Evolutionary conservation across 129 eudicot species (phyloP), one percentile per base, ranked within the genome.

Genomic region (Ambrosia artemisiifolia): DNA sequence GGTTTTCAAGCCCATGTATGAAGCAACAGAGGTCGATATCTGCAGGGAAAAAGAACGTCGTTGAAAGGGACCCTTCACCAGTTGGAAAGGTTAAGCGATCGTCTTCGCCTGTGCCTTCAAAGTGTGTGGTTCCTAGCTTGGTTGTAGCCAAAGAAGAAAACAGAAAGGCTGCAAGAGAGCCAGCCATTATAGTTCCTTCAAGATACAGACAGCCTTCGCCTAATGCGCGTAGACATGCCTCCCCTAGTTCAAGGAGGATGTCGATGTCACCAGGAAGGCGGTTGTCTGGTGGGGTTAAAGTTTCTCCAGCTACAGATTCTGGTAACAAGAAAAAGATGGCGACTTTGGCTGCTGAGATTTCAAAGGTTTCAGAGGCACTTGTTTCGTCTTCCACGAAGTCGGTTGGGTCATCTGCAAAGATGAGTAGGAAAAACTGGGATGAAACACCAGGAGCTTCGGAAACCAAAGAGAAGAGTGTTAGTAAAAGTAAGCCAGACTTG

Each of bases 201-300:
- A 88, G 99, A 75, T 94, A 94, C 53, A 66, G 97, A 61, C 97
- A 94, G 85, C 97, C 97, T 28, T 93, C 98, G 3, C 96, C 98
- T 0, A 89, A 83, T 43, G 88, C 74, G 24, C 73, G 96, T 64
- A 83, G 79, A 75, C 91, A 75, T 57, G 88, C 92, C 1, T 82
- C 94, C 24, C 88, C 94, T 32, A 38, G 80, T 49, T 16, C 81
- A 2, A 86, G 99, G 86, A 80, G 97, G 85, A 90, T 90, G 97
- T 94, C 99, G 7, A 36, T 94, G 61, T 94, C 99, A 0, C 99
- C 99, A 0, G 96, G 86, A 11, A 80, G 99, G 79, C 75, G 97
- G 85, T 71, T 94, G 80, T 94, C 99, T 0, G 74, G 81, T 70
- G 99, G 98, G 19, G 43, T 88, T 7, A 86, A 81, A 75, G 87